These are phyloP conservation scores for Dorcoceras hygrometricum DNA, from an alignment of 257 asterid species.

Conservation along the genomic window DNA sequence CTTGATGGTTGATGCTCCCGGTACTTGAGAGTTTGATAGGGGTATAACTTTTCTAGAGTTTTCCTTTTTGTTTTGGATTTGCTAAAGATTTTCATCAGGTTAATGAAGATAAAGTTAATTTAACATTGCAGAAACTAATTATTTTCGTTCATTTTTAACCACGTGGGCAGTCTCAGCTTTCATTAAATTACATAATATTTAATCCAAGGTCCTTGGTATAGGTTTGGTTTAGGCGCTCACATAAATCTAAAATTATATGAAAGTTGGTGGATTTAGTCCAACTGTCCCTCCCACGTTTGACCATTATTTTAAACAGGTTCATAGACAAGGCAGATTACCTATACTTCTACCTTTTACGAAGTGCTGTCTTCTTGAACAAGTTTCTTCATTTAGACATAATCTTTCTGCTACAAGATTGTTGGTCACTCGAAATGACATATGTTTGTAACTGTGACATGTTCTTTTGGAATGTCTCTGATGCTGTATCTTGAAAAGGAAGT, in stretches of 20 bases:
- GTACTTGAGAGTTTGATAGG: neutral
- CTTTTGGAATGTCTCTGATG: constrained; percentile 8
- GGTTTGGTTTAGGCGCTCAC: constrained; percentile 39
- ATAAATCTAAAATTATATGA: constrained; percentile 15
- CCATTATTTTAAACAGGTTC: constrained; percentile 24
- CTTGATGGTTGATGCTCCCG: neutral
- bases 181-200: constrained; percentile 21
- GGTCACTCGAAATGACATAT: constrained; percentile 3
- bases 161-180: neutral
- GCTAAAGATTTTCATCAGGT: neutral
- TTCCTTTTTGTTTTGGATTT: neutral
- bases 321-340: constrained; percentile 34
- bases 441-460: constrained; percentile 7
- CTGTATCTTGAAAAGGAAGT: neutral
- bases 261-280: constrained; percentile 45
- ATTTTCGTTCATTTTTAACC: neutral
- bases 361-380: neutral
- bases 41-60: neutral
- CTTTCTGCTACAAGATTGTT: constrained; percentile 28
- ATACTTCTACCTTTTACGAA: constrained; percentile 19
- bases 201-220: constrained; percentile 24
- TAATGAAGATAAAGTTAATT: neutral
- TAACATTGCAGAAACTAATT: neutral
- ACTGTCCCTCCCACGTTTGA: constrained; percentile 28
- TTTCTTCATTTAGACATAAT: constrained; percentile 20